phyloP scores from a whole-genome alignment of 768 basidiomycete genomes.

The Phlebiopsis flavidoalba region DNA sequence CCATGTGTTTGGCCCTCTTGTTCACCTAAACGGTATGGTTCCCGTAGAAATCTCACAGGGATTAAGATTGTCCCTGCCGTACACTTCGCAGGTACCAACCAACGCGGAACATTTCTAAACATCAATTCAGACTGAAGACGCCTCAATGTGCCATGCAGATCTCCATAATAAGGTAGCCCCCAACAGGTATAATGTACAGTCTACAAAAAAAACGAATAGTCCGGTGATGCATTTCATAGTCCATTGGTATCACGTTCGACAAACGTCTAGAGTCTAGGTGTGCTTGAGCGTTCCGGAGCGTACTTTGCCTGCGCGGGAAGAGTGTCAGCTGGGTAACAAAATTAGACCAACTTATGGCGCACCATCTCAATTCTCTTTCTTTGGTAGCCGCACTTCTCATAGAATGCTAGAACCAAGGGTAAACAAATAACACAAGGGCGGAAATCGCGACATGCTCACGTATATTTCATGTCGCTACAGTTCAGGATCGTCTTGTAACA shows the following conservation, averaged over 20 bases:
- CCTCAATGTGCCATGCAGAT: background rate
- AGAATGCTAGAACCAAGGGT: conserved; percentile 66
- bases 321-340: too few species aligned
- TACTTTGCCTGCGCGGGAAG: conserved; percentile 47
- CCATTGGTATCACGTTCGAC: background rate
- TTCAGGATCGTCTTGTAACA: conserved; percentile 98
- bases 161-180: background rate
- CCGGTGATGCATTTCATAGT: background rate
- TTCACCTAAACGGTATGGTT: too few species aligned
- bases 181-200: conserved; percentile 4
- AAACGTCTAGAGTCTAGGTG: conserved; percentile 32
- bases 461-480: conserved; percentile 84
- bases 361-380: conserved; percentile 96
- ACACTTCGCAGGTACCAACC: too few species aligned
- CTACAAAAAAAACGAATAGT: conserved; percentile 1
- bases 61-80: too few species aligned
- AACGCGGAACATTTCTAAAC: too few species aligned
- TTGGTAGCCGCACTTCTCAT: conserved; percentile 90
- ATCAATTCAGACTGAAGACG: too few species aligned
- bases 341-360: conserved; percentile 13
- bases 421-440: background rate
- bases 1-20: too few species aligned
- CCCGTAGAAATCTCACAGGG: too few species aligned
- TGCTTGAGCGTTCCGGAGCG: conserved; percentile 38
- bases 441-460: conserved; percentile 50